Base-by-base conservation (phyloP, 345 rosid genomes). In the Eucalyptus grandis region DNA sequence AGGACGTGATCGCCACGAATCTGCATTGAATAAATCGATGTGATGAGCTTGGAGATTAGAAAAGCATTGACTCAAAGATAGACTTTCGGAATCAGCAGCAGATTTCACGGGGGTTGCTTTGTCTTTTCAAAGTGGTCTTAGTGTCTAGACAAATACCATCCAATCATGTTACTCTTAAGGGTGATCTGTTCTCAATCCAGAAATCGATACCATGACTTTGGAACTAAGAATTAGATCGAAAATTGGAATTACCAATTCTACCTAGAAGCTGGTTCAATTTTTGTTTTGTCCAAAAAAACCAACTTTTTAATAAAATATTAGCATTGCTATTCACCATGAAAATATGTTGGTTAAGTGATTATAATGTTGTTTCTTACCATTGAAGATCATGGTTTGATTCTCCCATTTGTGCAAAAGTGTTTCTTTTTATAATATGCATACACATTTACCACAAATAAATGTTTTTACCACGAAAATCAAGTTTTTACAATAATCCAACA, bases 141-240 rank as follows among this genome's bases (percentile, higher is more conserved):
- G 21, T 15, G 40, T 15, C 43, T 16, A 69, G 5, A 69, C 81
- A 69, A 31, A 31, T 17, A 69, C 13, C 43, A 5, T 16, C 81
- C 43, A 4, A 40, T 16, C 43, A 31, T 9, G 43, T 69, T 34
- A 2, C 4, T 16, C 0, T 69, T 9, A 31, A 7, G 13, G 4
- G 12, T 69, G 24, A 34, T 17, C 7, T 6, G 2, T 9, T 34
- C 3, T 11, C 2, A 1, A 0, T 34, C 2, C 6, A 40, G 6
- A 17, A 31, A 34, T 21, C 7, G 4, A 69, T 17, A 3, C 24
- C 2, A 3, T 69, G 7, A 31, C 22, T 58, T 56, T 31, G 11
- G 40, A 14, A 7, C 19, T 10, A 8, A 34, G 11, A 14, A 34
- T 7, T 4, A 16, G 11, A 65, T 30, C 5, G 5, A 14, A 16